Conservation (phyloP, 169 alveolate species). For the Plasmodium chabaudi region DNA sequence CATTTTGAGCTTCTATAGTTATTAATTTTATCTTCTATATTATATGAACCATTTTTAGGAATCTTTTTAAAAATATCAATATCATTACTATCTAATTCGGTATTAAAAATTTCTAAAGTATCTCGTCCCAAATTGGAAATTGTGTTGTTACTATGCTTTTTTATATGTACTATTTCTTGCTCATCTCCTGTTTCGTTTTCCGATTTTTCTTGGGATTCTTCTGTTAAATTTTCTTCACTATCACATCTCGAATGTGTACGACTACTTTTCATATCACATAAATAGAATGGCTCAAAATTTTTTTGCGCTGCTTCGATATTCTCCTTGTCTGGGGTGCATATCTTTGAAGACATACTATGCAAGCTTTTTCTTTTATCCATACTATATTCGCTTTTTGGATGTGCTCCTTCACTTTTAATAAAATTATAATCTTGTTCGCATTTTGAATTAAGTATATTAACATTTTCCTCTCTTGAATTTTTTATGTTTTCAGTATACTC, state of each 20-base stretch:
- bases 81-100: not conserved
- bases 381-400: not conserved
- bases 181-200: not conserved
- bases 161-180: not conserved
- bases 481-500: not conserved
- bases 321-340: not conserved
- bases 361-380: not conserved
- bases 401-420: not conserved
- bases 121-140: constrained; percentile 4
- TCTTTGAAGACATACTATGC: not conserved
- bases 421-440: not conserved
- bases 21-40: not conserved
- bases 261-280: not conserved
- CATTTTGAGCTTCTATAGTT: not conserved
- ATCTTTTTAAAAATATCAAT: not conserved
- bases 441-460: constrained; percentile 6
- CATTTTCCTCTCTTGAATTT: constrained; percentile 4
- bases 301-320: not conserved
- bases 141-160: not conserved
- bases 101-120: not conserved
- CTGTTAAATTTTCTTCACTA: not conserved
- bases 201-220: not conserved
- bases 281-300: not conserved
- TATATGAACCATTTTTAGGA: not conserved
- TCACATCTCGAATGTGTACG: not conserved